phyloP scores from a whole-genome alignment of 2,329 filamentous ascomycete species.

The Aspergillus melleus region DNA sequence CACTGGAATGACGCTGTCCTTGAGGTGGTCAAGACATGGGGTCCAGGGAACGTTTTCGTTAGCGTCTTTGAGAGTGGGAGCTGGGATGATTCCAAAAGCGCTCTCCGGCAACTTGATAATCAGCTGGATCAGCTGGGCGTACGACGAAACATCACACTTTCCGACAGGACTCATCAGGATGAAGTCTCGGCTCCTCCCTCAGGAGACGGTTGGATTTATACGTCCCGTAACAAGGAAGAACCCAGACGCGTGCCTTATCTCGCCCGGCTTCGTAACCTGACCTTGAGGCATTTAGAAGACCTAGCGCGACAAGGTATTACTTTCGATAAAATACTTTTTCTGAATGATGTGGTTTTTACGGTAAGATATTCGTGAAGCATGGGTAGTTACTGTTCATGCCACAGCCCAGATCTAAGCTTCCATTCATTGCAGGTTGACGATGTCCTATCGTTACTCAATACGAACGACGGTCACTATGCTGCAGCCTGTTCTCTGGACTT shows the following conservation, averaged over 20 bases:
- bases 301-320: constrained; percentile 51
- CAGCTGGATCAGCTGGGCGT: constrained; percentile 56
- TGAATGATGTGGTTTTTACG: constrained; percentile 51
- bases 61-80: constrained; percentile 69
- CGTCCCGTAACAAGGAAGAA: constrained; percentile 54
- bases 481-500: constrained; percentile 73
- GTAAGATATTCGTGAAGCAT: constrained; percentile 27
- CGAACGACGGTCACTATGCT: constrained; percentile 60
- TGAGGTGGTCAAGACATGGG: constrained; percentile 57
- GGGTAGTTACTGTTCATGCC: constrained; percentile 13
- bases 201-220: constrained; percentile 64
- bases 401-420: not conserved
- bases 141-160: constrained; percentile 56
- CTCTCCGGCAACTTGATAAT: constrained; percentile 57
- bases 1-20: constrained; percentile 65
- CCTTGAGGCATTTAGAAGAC: constrained; percentile 59
- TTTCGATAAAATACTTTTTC: constrained; percentile 61
- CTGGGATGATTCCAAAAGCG: constrained; percentile 66
- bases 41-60: constrained; percentile 66
- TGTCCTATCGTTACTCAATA: constrained; percentile 58
- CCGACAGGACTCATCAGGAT: constrained; percentile 60
- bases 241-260: constrained; percentile 69
- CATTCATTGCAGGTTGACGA: constrained; percentile 45
- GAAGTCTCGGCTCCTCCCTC: constrained; percentile 50
- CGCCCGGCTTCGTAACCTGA: constrained; percentile 62